Base-by-base conservation (phyloP, 345 rosid genomes). In the Gossypioides kirkii region DNA sequence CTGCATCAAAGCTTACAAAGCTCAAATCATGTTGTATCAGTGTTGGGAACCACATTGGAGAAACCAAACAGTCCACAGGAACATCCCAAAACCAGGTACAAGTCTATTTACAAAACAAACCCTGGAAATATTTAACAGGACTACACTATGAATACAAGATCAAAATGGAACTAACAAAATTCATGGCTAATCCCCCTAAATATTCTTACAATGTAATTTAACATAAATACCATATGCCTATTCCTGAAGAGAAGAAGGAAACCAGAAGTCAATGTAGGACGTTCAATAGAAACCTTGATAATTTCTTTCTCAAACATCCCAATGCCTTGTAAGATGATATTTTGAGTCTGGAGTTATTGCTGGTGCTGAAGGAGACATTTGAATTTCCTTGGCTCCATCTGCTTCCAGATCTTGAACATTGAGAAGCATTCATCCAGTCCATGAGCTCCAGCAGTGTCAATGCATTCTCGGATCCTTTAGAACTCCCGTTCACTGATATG, bases 401-500 rank as follows among this genome's bases (percentile, higher is more conserved):
- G 53, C 6, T 20, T 36, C 56, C 53, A 54, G 16, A 3, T n/a
- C 1, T 20, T 9, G 79, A 68, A 61, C 49, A 71, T 22, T 62
- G 53, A 28, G 73, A 68, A 18, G 22, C 56, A 56, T 73, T 28
- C 11, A 9, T 14, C 55, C 38, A 6, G 28, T 55, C 78, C 42
- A 80, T 25, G 3, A 83, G 70, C 47, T 45, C 68, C 1, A 80
- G 74, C 78, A 83, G 62, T 49, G 53, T 18, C 43, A 6, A 53
- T 16, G 81, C 73, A 17, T 61, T 73, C 53, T 25, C 72, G 60
- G 64, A 52, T 61, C 41, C 77, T 66, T 68, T 64, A 17, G 74
- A 58, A 65, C 53, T 79, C 12, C 81, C 85, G 14, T 61, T 70
- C 58, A 41, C 61, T 17, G 70, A 46, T 54, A 84, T 73, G 42